These are phyloP conservation scores for Fusarium sp. DNA, from an alignment of 2,329 filamentous ascomycete species.

Conservation along the genomic window DNA sequence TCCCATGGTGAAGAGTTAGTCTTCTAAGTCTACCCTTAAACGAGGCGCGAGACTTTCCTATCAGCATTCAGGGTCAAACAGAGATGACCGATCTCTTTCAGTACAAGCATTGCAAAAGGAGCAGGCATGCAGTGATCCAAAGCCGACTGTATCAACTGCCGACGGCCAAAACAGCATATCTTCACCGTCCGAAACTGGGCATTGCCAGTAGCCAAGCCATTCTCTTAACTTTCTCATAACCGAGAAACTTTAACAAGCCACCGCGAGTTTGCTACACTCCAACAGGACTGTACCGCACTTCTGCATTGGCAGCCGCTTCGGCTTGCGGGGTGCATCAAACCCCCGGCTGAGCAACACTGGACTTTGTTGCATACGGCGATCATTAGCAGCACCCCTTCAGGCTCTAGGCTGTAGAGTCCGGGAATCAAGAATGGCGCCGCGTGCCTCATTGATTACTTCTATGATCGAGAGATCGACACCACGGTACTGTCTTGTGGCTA, in stretches of 20 bases:
- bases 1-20: background rate
- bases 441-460: background rate
- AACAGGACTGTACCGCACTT: constrained; percentile 6
- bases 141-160: constrained; percentile 11
- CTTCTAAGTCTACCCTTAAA: background rate
- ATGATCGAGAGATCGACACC: constrained; percentile 6
- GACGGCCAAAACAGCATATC: constrained; percentile 3
- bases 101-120: background rate
- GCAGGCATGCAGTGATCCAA: background rate
- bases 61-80: background rate
- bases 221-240: constrained; percentile 9
- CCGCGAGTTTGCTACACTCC: background rate
- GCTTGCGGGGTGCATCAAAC: constrained; percentile 36
- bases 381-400: constrained; percentile 1
- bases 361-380: constrained; percentile 33
- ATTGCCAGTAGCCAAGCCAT: constrained; percentile 5
- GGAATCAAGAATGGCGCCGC: background rate
- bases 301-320: constrained; percentile 30
- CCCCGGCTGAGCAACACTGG: constrained; percentile 25
- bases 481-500: background rate
- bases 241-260: background rate
- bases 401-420: constrained; percentile 10
- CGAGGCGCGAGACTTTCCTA: background rate
- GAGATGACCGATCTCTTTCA: background rate
- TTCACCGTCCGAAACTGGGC: background rate